These are phyloP conservation scores for Fonsecaea monophora DNA, from an alignment of 2,329 filamentous ascomycete genomes.

Conservation along the genomic window DNA sequence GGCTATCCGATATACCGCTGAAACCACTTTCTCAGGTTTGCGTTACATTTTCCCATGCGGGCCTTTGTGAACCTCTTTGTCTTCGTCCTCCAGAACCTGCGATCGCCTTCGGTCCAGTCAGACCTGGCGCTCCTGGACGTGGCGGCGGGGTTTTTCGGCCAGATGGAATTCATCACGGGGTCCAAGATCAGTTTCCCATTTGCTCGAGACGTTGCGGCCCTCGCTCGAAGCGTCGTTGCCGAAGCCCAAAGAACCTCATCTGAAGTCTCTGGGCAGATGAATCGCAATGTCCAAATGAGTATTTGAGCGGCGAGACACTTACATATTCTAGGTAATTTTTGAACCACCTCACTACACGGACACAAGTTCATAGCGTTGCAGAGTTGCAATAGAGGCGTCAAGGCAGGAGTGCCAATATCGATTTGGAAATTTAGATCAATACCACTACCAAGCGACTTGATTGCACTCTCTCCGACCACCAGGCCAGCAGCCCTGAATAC, in stretches of 20 bases:
- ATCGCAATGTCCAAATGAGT: background rate
- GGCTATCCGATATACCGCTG: background rate
- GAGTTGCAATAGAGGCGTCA: background rate
- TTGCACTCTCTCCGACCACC: background rate
- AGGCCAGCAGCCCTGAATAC: background rate
- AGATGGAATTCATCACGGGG: conserved; percentile 19
- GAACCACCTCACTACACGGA: background rate
- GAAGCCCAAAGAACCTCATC: background rate
- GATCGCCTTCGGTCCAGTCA: background rate
- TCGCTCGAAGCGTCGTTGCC: conserved; percentile 12
- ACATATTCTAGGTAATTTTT: background rate
- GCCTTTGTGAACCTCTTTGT: conserved; percentile 23
- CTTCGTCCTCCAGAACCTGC: conserved; percentile 5
- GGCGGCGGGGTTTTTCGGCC: conserved; percentile 16
- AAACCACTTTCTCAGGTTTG: background rate
- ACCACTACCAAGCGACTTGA: background rate
- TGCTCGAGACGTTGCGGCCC: conserved; percentile 16
- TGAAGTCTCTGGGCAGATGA: background rate
- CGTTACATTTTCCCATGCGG: conserved; percentile 11
- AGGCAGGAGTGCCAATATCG: background rate
- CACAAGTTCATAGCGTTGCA: background rate
- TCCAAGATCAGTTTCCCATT: conserved; percentile 20
- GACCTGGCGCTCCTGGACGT: conserved; percentile 22
- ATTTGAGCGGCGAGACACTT: background rate
- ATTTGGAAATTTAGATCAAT: background rate